Percentiles rank a stretch among this genome's conserved stretches.
Evolutionary conservation across 345 rosid species (phyloP).

Genomic region (Hibiscus tridactylites): DNA sequence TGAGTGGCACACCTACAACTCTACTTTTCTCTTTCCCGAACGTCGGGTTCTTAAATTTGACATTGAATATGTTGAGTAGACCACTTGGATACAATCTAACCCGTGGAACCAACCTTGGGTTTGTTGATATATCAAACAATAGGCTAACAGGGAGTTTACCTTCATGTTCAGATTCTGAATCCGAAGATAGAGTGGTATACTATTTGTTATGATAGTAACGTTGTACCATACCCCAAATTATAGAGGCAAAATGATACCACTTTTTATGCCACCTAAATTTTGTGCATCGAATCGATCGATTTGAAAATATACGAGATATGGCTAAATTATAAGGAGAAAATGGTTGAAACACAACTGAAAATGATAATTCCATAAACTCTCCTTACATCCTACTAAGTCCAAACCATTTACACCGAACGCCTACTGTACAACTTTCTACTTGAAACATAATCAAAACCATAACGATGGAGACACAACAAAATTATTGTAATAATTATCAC

Average conservation of each 20-base stretch:
- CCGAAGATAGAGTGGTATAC: neutral
- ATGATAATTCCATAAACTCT: neutral
- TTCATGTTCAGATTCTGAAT: conserved; percentile 35
- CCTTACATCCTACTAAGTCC: neutral
- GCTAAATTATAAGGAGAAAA: neutral
- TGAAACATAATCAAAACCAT: too few relatives aligned
- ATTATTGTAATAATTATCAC: neutral
- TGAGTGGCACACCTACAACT: conserved; percentile 61
- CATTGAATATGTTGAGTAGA: conserved; percentile 68
- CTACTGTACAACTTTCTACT: neutral
- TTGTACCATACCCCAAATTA: neutral
- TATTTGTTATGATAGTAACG: neutral
- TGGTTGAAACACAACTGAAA: neutral
- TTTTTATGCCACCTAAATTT: neutral
- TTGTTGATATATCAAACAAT: conserved; percentile 76
- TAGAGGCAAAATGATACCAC: neutral
- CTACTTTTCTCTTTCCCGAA: conserved; percentile 66
- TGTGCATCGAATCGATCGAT: neutral
- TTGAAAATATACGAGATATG: neutral
- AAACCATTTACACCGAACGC: conserved; percentile 3
- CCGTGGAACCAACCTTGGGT: conserved; percentile 71
- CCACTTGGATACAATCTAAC: conserved; percentile 37
- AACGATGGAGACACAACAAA: neutral
- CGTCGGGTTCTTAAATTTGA: conserved; percentile 75
- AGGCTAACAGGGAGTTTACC: conserved; percentile 61